Evolutionary conservation across 2,329 filamentous ascomycete species (phyloP).

Genomic region (Nannizzia gypsea): DNA sequence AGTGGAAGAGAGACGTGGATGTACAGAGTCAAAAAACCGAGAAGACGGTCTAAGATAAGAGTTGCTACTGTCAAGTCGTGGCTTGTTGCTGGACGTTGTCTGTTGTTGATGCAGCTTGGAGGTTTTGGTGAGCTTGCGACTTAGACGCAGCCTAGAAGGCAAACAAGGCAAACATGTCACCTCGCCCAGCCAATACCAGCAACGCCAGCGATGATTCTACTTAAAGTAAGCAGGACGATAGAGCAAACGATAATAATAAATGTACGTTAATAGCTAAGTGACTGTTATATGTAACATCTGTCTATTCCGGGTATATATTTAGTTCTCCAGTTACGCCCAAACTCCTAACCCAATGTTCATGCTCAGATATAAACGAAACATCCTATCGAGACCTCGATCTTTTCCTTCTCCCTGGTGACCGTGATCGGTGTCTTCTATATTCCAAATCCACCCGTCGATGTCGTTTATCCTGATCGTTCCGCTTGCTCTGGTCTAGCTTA

Average conservation of each 20-base stretch:
- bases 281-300: neutral
- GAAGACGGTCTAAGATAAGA: neutral
- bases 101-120: neutral
- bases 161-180: constrained; percentile 3
- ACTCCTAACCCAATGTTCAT: neutral
- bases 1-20: too few species aligned
- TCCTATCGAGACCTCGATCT: constrained; percentile 16
- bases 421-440: constrained; percentile 12
- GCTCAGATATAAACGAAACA: neutral
- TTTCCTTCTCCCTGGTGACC: constrained; percentile 14
- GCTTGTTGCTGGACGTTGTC: neutral
- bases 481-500: constrained; percentile 9
- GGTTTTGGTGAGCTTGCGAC: neutral
- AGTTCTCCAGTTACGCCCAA: neutral
- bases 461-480: constrained; percentile 5
- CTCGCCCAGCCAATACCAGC: neutral
- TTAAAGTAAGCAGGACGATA: neutral
- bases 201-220: neutral
- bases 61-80: neutral
- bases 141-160: neutral
- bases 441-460: constrained; percentile 7
- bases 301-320: constrained; percentile 4
- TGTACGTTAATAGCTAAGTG: neutral
- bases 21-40: neutral
- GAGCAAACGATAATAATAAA: neutral